These are phyloP conservation scores for Schizosaccharomyces lindneri DNA, from an alignment of 805 yeast genomes.

Conservation along the genomic window DNA sequence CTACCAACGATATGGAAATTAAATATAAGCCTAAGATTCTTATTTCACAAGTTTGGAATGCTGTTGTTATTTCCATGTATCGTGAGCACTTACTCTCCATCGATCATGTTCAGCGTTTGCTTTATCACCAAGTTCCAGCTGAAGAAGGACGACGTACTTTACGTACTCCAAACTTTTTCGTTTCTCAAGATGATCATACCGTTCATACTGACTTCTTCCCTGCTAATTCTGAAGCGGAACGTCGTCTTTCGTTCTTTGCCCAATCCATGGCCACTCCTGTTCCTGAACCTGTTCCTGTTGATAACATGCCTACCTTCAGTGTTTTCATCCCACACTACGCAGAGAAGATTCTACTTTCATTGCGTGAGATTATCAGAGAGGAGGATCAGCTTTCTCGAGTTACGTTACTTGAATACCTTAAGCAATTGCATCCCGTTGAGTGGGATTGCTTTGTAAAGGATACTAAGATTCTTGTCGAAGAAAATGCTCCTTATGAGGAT, in stretches of 20 bases:
- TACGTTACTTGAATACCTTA: conserved; percentile 76
- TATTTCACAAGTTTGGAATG: conserved; percentile 97
- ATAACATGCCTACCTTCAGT: conserved; percentile 97
- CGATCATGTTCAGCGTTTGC: conserved; percentile 91
- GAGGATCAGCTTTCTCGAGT: conserved; percentile 92
- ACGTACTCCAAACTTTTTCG: conserved; percentile 97
- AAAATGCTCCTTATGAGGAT: conserved; percentile 36
- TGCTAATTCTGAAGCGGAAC: conserved; percentile 89
- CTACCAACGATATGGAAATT: conserved; percentile 96
- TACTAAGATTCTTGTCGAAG: conserved; percentile 84
- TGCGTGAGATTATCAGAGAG: conserved; percentile 87
- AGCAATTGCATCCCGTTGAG: conserved; percentile 85
- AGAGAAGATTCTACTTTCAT: conserved; percentile 78
- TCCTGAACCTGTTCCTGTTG: conserved; percentile 96
- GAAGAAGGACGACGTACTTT: conserved; percentile 97
- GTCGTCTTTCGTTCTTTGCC: conserved; percentile 97
- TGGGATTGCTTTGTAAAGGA: conserved; percentile 96
- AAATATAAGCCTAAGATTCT: conserved; percentile 95
- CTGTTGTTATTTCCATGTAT: conserved; percentile 96
- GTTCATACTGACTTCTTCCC: conserved; percentile 96
- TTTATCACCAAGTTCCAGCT: conserved; percentile 95
- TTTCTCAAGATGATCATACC: conserved; percentile 84
- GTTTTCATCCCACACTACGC: conserved; percentile 90
- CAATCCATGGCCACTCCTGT: conserved; percentile 96
- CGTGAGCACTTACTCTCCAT: conserved; percentile 95